These are phyloP conservation scores for Botryosphaeria agaves DNA, from an alignment of 2,329 filamentous ascomycete genomes.

Conservation along the genomic window DNA sequence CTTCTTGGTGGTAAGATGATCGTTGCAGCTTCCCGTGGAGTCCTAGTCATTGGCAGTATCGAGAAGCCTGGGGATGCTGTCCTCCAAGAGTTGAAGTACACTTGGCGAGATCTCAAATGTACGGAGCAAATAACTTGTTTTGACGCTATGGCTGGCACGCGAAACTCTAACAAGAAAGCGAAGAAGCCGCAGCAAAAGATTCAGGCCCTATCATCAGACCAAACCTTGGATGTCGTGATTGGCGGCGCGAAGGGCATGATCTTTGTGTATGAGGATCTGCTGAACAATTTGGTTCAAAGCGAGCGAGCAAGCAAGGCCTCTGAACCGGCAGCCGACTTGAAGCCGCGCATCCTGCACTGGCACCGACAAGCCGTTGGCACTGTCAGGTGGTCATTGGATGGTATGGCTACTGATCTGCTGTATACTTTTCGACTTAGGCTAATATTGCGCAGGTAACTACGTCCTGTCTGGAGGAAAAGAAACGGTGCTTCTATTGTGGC, in stretches of 20 bases:
- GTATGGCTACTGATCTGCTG: constrained; percentile 29
- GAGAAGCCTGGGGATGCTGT: constrained; percentile 14
- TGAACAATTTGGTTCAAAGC: constrained; percentile 34
- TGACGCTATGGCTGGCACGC: too few relatives aligned
- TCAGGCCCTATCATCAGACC: too few relatives aligned
- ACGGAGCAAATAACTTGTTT: constrained; percentile 50
- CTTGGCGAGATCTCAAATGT: constrained; percentile 36
- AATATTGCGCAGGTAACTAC: constrained; percentile 54
- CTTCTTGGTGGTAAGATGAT: constrained; percentile 40
- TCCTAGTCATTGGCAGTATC: constrained; percentile 43
- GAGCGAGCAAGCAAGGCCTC: constrained; percentile 20
- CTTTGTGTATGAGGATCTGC: constrained; percentile 62
- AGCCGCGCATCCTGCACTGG: constrained; percentile 67
- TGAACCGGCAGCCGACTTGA: constrained; percentile 13
- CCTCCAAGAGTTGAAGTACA: constrained; percentile 24
- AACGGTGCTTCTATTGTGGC: constrained; percentile 81
- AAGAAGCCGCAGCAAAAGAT: too few relatives aligned
- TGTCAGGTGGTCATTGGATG: constrained; percentile 84
- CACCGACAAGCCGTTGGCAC: constrained; percentile 70
- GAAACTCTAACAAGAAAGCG: too few relatives aligned
- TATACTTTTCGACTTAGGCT: constrained; percentile 1
- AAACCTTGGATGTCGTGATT: constrained; percentile 54
- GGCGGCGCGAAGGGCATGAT: constrained; percentile 65
- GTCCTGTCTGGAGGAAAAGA: constrained; percentile 85
- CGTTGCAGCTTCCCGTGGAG: constrained; percentile 34